These are phyloP conservation scores for Grigorovia humatica DNA, from an alignment of 805 yeast genomes.

Conservation along the genomic window DNA sequence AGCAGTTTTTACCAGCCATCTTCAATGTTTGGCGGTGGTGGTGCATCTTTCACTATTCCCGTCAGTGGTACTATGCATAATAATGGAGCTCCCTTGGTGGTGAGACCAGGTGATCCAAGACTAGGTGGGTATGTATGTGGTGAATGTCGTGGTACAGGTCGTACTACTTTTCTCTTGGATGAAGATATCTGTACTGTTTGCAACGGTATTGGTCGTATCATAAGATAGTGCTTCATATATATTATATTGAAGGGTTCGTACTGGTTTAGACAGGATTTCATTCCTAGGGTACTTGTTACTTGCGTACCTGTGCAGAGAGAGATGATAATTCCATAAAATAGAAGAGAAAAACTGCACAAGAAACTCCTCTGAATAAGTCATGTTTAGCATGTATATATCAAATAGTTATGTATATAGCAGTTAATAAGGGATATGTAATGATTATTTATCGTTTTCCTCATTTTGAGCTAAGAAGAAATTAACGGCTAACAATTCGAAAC, in stretches of 20 bases:
- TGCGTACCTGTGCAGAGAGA: no score
- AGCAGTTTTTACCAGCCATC: neutral
- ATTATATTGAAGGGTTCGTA: no score
- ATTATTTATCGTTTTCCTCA: slow-evolving; percentile 7
- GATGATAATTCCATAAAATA: no score
- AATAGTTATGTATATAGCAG: no score
- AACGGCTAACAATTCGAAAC: slow-evolving; percentile 55
- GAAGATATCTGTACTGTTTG: slow-evolving; percentile 56
- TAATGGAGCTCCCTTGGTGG: slow-evolving; percentile 28
- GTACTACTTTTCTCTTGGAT: slow-evolving; percentile 44
- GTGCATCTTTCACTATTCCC: slow-evolving; percentile 5
- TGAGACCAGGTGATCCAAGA: slow-evolving; percentile 69
- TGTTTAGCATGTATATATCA: no score
- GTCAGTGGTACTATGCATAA: slow-evolving; percentile 8
- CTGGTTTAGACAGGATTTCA: no score
- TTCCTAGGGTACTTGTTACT: no score
- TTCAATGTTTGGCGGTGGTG: neutral
- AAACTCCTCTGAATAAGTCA: no score
- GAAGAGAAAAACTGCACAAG: no score
- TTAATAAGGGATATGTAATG: neutral
- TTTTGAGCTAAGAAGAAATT: slow-evolving; percentile 79
- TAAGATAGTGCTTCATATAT: neutral
- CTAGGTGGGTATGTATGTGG: slow-evolving; percentile 69
- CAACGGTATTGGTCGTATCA: slow-evolving; percentile 53
- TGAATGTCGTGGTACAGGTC: slow-evolving; percentile 58